Evolutionary conservation across 306 rosid genomes (phyloP).

Genomic region (Citrullus amarus): DNA sequence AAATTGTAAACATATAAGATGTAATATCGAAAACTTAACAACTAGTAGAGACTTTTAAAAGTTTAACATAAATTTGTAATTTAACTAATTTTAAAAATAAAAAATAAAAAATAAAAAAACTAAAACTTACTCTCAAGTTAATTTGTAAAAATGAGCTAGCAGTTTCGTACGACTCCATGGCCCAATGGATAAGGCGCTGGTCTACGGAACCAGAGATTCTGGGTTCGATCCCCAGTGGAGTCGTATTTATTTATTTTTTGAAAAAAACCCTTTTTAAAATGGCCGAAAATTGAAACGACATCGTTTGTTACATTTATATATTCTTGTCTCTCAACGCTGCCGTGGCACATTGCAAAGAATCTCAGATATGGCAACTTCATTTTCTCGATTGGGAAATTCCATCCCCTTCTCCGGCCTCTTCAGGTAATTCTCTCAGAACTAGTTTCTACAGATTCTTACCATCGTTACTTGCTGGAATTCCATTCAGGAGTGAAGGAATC

Average conservation of each 20-base stretch:
- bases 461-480: background rate
- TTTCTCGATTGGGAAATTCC: constrained; percentile 32
- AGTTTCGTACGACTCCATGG: constrained; percentile 26
- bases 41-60: too few species aligned
- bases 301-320: background rate
- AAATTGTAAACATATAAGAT: too few species aligned
- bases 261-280: too few species aligned
- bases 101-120: too few species aligned
- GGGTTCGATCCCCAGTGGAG: constrained; percentile 34
- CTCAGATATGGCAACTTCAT: constrained; percentile 22
- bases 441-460: background rate
- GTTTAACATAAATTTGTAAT: too few species aligned
- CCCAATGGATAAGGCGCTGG: constrained; percentile 99
- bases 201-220: constrained; percentile 66
- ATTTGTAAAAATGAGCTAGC: too few species aligned
- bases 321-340: too few species aligned
- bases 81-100: too few species aligned
- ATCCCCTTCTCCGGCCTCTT: constrained; percentile 57
- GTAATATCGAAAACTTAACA: too few species aligned
- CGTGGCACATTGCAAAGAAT: background rate
- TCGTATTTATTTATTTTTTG: background rate
- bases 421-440: constrained; percentile 22
- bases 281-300: background rate
- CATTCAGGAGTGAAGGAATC: background rate
- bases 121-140: too few species aligned